These are phyloP conservation scores for Verticillium isaacii DNA, from an alignment of 2,329 filamentous ascomycete species.

Conservation along the genomic window DNA sequence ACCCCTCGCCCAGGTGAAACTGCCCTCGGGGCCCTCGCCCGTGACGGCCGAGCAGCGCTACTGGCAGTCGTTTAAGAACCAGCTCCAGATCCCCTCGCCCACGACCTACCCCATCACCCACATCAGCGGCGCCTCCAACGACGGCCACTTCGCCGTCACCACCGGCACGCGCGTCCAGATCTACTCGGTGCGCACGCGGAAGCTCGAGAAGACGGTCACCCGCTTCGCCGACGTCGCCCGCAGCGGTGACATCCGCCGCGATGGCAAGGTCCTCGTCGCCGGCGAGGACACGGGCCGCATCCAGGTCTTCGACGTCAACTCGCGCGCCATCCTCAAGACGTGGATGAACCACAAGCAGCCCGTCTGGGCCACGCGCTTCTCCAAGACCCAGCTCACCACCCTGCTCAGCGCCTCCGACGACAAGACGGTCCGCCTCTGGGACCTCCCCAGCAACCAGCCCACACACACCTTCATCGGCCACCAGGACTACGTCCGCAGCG, in stretches of 20 bases:
- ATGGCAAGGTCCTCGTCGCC: conserved; percentile 84
- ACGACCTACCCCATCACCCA: conserved; percentile 86
- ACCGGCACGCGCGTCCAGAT: conserved; percentile 90
- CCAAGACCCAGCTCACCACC: conserved; percentile 78
- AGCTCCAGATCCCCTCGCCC: conserved; percentile 83
- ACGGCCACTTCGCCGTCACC: conserved; percentile 86
- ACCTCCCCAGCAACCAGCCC: conserved; percentile 75
- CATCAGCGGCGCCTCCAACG: conserved; percentile 64
- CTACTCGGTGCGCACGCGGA: conserved; percentile 86
- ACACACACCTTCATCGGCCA: conserved; percentile 80
- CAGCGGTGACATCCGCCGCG: conserved; percentile 80
- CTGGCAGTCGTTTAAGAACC: conserved; percentile 93
- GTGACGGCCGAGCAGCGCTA: conserved; percentile 90
- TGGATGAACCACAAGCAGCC: conserved; percentile 95
- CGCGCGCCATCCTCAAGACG: conserved; percentile 87
- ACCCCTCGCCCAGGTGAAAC: conserved; percentile 74
- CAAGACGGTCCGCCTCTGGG: conserved; percentile 89
- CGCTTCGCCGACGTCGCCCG: conserved; percentile 90
- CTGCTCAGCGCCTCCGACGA: conserved; percentile 91
- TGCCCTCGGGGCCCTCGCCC: conserved; percentile 75
- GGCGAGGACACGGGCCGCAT: conserved; percentile 89
- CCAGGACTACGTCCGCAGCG: conserved; percentile 85
- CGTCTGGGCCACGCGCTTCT: conserved; percentile 88
- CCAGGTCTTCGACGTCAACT: conserved; percentile 89
- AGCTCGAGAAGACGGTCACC: conserved; percentile 89